Base-by-base conservation (phyloP, 495 filamentous ascomycete species). In the Venustampulla echinocandica region DNA sequence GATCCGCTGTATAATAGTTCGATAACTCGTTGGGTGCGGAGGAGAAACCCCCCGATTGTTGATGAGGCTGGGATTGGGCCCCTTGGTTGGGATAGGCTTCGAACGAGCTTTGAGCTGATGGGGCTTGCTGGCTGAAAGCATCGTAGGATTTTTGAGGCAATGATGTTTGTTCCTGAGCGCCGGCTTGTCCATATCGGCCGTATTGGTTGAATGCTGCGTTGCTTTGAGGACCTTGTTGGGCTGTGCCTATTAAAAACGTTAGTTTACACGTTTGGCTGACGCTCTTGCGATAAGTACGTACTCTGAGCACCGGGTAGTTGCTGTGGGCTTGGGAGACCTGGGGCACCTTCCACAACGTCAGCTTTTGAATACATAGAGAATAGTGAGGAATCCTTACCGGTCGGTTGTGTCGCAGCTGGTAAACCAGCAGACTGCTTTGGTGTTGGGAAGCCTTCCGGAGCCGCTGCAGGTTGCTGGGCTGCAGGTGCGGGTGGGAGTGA, bases 131-230 rank as follows among this genome's bases (percentile, higher is more conserved):
- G 41, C 72, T 77, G 64, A 94, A 98, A 1, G 84, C 74, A 57
- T 98, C 90, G 64, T 87, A 96, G 15, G 81, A 73, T 65, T 97
- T 97, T 59, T 87, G 85, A 9, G 73, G 65, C n/a, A n/a, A n/a
- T 14, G 73, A 66, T 10, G 85, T 59, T 32, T 66, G 60, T 36
- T 87, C 83, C 44, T 77, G 75, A 34, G 69, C 61, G 32, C 72
- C 69, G 30, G 48, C 21, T 14, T 53, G 49, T 39, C 74, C 76
- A 62, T 86, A 95, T 42, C 90, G 85, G 44, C 77, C 74, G 59
- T 79, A 94, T 56, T 80, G 81, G 44, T 59, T 63, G 47, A 75
- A 78, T 42, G 62, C 64, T 18, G 66, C 67, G 15, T 44, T 66
- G 61, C 45, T 54, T 63, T 61, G 58, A 24, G 69, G 61, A 30